Conservation (phyloP, 108 stramenopile species). For the Skeletonema marinoi region DNA sequence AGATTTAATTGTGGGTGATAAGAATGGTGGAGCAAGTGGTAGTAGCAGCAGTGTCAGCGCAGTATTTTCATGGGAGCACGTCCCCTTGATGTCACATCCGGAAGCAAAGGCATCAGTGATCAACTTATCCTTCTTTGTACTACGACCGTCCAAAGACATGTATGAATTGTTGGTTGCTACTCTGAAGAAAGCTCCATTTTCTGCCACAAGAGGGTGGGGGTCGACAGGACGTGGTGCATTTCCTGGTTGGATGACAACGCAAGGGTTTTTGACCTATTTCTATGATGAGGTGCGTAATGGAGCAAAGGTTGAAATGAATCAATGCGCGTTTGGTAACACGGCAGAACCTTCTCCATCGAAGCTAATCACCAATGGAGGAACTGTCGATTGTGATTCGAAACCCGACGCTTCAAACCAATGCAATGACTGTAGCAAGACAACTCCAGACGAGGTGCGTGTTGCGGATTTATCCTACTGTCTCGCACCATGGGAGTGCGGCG, state of each 20-base stretch:
- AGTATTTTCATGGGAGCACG: conserved; percentile 51
- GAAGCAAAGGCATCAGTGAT: conserved; percentile 32
- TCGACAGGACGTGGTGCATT: conserved; percentile 48
- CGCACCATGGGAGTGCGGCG: conserved; percentile 49
- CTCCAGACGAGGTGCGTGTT: conserved; percentile 30
- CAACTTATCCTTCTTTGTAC: conserved; percentile 40
- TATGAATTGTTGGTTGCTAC: conserved; percentile 5
- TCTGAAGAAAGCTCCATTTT: conserved; percentile 17
- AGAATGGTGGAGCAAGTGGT: neutral
- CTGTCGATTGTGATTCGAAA: conserved; percentile 17
- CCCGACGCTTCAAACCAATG: conserved; percentile 21
- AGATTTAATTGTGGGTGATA: conserved; percentile 27
- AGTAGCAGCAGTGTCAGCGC: conserved; percentile 18
- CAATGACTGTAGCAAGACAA: conserved; percentile 40
- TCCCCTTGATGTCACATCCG: conserved; percentile 14
- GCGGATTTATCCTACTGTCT: conserved; percentile 44
- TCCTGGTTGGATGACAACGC: conserved; percentile 71
- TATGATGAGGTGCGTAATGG: conserved; percentile 58
- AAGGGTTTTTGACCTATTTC: conserved; percentile 67
- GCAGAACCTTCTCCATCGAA: conserved; percentile 25
- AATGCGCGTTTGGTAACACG: conserved; percentile 66
- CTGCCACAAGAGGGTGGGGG: conserved; percentile 54
- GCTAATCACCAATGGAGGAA: conserved; percentile 33
- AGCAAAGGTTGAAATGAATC: conserved; percentile 64
- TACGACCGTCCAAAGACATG: conserved; percentile 37